A percentile compares a stretch with the other conserved stretches of the same genome.
Evolutionary conservation across 495 filamentous ascomycete species (phyloP).

Genomic region (Neurospora sp.): DNA sequence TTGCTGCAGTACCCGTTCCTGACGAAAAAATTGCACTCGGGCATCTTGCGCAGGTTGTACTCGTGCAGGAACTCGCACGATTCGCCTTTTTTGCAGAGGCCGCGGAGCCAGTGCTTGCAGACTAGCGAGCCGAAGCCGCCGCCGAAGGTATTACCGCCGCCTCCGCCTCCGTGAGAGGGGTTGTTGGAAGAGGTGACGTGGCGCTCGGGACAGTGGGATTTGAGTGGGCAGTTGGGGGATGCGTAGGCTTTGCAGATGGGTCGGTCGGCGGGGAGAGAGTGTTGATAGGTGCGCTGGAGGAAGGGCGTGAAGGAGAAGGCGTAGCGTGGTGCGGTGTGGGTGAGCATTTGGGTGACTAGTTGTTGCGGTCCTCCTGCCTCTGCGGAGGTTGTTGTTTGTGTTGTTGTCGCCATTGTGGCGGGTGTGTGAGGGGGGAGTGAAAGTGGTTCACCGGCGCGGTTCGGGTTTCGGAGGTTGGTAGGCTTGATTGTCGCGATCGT

Average conservation of each 20-base stretch:
- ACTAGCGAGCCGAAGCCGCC: constrained; percentile 58
- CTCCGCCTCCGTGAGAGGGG: no score
- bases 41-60: constrained; percentile 96
- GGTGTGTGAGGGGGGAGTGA: not conserved
- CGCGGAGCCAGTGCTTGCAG: constrained; percentile 98
- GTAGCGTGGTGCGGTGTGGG: constrained; percentile 45
- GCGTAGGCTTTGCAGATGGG: constrained; percentile 71
- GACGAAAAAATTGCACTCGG: constrained; percentile 87
- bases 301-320: constrained; percentile 67
- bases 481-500: not conserved
- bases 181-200: constrained; percentile 14
- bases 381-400: not conserved
- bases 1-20: constrained; percentile 89
- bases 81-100: constrained; percentile 93
- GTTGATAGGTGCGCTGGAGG: constrained; percentile 63
- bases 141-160: constrained; percentile 10
- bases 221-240: constrained; percentile 64
- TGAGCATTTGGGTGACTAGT: constrained; percentile 36
- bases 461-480: not conserved
- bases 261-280: constrained; percentile 61
- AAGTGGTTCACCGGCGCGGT: not conserved
- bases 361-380: constrained; percentile 11
- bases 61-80: constrained; percentile 95
- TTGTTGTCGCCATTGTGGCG: constrained; percentile 2
- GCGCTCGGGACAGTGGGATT: constrained; percentile 60